Evolutionary conservation across 2,329 filamentous ascomycete species (phyloP).

Genomic region (Cyphellophora attinorum): DNA sequence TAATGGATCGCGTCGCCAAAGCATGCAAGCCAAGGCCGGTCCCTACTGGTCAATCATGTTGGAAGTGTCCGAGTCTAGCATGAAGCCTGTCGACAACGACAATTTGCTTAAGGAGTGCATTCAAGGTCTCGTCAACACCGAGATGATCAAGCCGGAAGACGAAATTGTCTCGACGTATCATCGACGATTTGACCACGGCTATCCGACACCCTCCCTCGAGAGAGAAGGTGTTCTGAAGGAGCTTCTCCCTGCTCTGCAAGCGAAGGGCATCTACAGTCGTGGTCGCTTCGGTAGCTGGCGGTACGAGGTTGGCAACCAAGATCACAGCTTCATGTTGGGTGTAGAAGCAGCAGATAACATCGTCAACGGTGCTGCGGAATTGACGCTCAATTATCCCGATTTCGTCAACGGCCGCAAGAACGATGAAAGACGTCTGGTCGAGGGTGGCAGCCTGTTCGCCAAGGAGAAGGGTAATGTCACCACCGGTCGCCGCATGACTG

Average conservation of each 20-base stretch:
- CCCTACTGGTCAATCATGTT: constrained; percentile 99
- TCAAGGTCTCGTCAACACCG: constrained; percentile 93
- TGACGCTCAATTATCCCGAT: constrained; percentile 93
- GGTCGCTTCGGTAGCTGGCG: constrained; percentile 97
- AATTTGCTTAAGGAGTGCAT: constrained; percentile 86
- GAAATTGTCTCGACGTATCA: constrained; percentile 98
- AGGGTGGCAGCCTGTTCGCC: constrained; percentile 50
- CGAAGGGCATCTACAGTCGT: constrained; percentile 84
- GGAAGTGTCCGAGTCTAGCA: constrained; percentile 87
- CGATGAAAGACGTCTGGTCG: constrained; percentile 51
- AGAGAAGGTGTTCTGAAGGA: constrained; percentile 89
- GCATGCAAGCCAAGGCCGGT: constrained; percentile 65
- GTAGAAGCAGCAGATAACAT: constrained; percentile 90
- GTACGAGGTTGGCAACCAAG: constrained; percentile 95
- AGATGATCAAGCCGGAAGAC: constrained; percentile 83
- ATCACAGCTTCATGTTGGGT: constrained; percentile 95
- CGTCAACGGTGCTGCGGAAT: constrained; percentile 77
- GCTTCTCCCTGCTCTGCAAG: constrained; percentile 85
- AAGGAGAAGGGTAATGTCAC: constrained; percentile 25
- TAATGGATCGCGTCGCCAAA: constrained; percentile 70
- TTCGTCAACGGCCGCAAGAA: constrained; percentile 73
- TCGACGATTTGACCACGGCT: constrained; percentile 95
- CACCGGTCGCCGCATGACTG: constrained; percentile 15
- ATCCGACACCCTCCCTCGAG: constrained; percentile 90
- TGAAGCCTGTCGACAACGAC: constrained; percentile 86